Evolutionary conservation across 805 yeast species (phyloP).

Genomic region (Metschnikowia bowlesiae): DNA sequence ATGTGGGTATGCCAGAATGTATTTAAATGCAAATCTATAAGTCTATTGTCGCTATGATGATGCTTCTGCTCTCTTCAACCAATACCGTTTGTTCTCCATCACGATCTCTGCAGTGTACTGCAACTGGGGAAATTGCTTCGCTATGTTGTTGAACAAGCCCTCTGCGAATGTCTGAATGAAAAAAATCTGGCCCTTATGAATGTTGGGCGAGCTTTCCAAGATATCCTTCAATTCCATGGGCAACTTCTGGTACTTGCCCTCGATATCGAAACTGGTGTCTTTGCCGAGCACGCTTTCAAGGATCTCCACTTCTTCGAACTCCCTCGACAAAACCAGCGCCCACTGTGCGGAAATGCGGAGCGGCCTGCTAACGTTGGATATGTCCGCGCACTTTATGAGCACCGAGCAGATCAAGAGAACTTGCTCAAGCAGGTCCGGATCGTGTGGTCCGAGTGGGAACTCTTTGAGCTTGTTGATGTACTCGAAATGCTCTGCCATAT

Average conservation of each 20-base stretch:
- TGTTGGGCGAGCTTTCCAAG: conserved; percentile 40
- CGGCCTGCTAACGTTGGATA: conserved; percentile 87
- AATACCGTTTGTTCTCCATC: conserved; percentile 49
- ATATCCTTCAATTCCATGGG: conserved; percentile 42
- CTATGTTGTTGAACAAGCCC: conserved; percentile 65
- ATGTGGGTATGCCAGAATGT: neutral
- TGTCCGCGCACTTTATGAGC: conserved; percentile 90
- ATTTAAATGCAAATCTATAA: conserved; percentile 1
- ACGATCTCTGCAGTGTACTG: conserved; percentile 53
- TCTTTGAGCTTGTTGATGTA: conserved; percentile 54
- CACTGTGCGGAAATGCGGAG: conserved; percentile 72
- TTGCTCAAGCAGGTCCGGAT: conserved; percentile 20
- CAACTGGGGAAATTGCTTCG: conserved; percentile 57
- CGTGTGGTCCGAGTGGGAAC: conserved; percentile 19
- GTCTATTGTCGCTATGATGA: conserved; percentile 2
- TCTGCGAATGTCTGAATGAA: conserved; percentile 80
- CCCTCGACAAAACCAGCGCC: conserved; percentile 78
- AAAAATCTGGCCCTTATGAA: conserved; percentile 73
- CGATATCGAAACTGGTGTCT: conserved; percentile 8
- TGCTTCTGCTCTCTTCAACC: conserved; percentile 34
- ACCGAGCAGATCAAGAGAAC: conserved; percentile 54
- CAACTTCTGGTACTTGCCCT: conserved; percentile 28
- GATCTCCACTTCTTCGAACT: conserved; percentile 62
- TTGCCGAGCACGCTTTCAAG: conserved; percentile 36
- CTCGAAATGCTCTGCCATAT: conserved; percentile 84